A percentile compares a stretch with the other conserved stretches of the same genome.
Conservation (phyloP, 2,329 filamentous ascomycete species). For the Sclerotinia nivalis region DNA sequence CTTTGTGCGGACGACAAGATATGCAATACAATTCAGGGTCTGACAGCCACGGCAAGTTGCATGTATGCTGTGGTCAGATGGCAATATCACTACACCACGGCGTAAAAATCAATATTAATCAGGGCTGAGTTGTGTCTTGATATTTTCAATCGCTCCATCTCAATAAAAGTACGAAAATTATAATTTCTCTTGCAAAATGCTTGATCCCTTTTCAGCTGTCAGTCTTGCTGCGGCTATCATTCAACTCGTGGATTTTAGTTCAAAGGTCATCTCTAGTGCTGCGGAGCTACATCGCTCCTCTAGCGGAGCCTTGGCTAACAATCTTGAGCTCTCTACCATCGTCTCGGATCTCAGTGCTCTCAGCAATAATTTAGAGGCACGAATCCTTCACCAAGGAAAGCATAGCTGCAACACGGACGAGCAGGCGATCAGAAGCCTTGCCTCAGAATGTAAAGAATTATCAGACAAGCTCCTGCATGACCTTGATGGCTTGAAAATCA, state of each 20-base stretch:
- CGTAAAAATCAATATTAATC: background rate
- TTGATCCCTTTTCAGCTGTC: background rate
- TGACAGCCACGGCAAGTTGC: background rate
- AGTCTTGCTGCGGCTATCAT: background rate
- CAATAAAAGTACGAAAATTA: no score
- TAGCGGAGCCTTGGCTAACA: background rate
- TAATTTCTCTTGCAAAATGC: background rate
- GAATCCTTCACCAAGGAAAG: background rate
- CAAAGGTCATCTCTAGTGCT: background rate
- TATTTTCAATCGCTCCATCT: no score
- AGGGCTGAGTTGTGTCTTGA: background rate
- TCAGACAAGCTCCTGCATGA: background rate
- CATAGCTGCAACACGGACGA: background rate
- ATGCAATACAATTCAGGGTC: background rate
- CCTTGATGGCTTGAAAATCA: background rate
- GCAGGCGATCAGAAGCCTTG: background rate
- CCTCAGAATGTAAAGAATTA: background rate
- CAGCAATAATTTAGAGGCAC: background rate
- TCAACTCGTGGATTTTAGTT: conserved; percentile 1
- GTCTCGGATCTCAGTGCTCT: background rate
- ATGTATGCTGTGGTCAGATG: background rate
- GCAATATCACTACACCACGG: background rate
- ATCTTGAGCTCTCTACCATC: background rate
- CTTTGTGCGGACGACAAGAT: no score
- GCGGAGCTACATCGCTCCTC: background rate